phyloP scores from a whole-genome alignment of 257 asterid species.

The Solanum pennellii region DNA sequence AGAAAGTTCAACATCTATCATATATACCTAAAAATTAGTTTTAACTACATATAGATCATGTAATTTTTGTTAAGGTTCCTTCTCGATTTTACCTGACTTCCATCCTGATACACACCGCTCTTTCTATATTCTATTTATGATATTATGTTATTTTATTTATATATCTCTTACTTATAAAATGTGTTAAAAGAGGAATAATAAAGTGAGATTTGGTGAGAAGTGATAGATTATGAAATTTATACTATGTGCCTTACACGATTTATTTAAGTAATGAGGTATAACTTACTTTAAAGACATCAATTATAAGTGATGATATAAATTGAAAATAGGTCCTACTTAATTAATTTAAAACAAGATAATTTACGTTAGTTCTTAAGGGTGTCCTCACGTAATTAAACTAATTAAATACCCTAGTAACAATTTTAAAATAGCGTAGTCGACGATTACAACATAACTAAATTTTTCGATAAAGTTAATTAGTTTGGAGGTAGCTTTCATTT shows the following conservation, averaged over 20 bases:
- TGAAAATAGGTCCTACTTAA: background rate
- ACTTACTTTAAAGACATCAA: background rate
- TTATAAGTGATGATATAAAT: background rate
- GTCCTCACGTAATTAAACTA: background rate
- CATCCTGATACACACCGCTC: no score
- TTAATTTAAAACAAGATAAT: background rate
- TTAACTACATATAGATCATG: background rate
- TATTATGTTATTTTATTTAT: background rate
- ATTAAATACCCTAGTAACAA: background rate
- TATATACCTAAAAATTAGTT: no score
- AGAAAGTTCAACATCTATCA: background rate
- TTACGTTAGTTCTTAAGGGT: background rate
- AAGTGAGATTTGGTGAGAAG: slow-evolving; percentile 44
- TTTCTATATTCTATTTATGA: background rate
- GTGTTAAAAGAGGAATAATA: background rate
- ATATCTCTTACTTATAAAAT: background rate
- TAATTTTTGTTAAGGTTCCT: no score
- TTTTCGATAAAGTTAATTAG: background rate
- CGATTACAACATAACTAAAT: background rate
- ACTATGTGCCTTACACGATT: slow-evolving; percentile 15
- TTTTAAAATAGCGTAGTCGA: background rate
- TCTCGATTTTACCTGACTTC: background rate
- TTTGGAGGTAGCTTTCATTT: background rate
- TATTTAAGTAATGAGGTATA: background rate
- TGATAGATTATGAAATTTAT: slow-evolving; percentile 24